Conservation (phyloP, 345 rosid genomes). For the Aurinia saxatilis region DNA sequence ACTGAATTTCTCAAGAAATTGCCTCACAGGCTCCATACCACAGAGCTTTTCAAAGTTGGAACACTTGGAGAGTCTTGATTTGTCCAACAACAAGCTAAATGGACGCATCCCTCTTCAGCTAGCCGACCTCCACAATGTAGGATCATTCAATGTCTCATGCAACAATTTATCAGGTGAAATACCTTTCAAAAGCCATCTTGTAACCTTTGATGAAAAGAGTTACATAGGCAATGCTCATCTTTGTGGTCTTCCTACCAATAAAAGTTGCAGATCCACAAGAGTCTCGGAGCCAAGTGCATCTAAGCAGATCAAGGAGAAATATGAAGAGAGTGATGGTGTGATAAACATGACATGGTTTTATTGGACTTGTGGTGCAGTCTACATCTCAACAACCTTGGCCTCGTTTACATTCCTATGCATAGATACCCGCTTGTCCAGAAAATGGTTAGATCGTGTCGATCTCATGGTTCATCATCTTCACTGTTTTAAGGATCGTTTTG, state of each 20-base stretch:
- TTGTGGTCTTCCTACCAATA: slow-evolving; percentile 10
- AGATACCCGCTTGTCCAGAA: slow-evolving; percentile 4
- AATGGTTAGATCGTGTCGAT: slow-evolving; percentile 15
- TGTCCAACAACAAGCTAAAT: slow-evolving; percentile 51
- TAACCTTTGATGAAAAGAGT: neutral
- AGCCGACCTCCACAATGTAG: slow-evolving; percentile 35
- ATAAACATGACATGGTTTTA: slow-evolving; percentile 17
- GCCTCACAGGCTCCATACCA: slow-evolving; percentile 49
- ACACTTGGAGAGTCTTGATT: slow-evolving; percentile 36
- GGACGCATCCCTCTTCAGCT: slow-evolving; percentile 52
- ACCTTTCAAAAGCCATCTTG: slow-evolving; percentile 27
- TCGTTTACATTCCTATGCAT: neutral
- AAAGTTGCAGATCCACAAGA: neutral
- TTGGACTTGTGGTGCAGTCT: slow-evolving; percentile 18
- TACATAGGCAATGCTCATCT: slow-evolving; percentile 1
- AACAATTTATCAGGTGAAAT: slow-evolving; percentile 67
- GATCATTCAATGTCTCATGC: slow-evolving; percentile 47
- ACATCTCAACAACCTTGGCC: neutral
- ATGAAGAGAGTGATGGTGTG: neutral
- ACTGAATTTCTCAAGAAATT: slow-evolving; percentile 42
- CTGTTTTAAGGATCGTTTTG: neutral
- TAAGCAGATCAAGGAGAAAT: neutral
- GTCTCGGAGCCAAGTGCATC: neutral
- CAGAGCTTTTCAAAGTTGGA: slow-evolving; percentile 38
- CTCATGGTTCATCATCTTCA: slow-evolving; percentile 1